phyloP scores from a whole-genome alignment of 345 rosid species.

The Arabis alpina region DNA sequence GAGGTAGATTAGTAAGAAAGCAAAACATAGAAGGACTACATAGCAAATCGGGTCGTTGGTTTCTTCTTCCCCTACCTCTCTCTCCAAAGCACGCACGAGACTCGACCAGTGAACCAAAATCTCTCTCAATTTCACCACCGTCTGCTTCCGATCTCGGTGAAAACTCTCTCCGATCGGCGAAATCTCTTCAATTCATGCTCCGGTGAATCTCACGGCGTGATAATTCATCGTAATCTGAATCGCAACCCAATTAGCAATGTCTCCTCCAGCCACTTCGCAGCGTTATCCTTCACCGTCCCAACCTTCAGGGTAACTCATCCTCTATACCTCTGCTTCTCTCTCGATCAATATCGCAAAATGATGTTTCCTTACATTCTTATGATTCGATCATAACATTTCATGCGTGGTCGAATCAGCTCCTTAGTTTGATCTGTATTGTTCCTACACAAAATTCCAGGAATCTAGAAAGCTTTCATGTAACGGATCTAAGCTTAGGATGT shows the following conservation, averaged over 20 bases:
- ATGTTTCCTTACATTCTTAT: neutral
- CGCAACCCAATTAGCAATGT: conserved; percentile 52
- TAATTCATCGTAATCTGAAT: neutral
- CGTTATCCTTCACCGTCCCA: conserved; percentile 91
- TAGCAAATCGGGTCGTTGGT: conserved; percentile 36
- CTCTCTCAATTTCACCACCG: conserved; percentile 27
- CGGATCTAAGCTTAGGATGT: conserved; percentile 31
- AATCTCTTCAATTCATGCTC: conserved; percentile 27
- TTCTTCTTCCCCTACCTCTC: conserved; percentile 33
- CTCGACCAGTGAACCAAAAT: conserved; percentile 41
- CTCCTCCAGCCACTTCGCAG: conserved; percentile 84
- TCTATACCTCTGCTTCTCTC: neutral
- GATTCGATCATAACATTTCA: conserved; percentile 25
- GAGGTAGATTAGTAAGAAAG: neutral
- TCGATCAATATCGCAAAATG: neutral
- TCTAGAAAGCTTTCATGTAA: neutral
- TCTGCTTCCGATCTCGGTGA: conserved; percentile 32
- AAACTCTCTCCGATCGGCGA: conserved; percentile 27
- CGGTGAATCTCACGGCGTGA: conserved; percentile 37
- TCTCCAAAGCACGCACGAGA: conserved; percentile 31
- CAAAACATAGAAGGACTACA: conserved; percentile 12
- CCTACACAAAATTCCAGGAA: conserved; percentile 19
- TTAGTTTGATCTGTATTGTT: conserved; percentile 9
- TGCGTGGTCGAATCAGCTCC: conserved; percentile 18
- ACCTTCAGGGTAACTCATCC: conserved; percentile 80